A percentile compares a stretch with the other conserved stretches of the same genome.
Evolutionary conservation across 768 basidiomycete species (phyloP).

Genomic region (Goffeauzyma gilvescens): DNA sequence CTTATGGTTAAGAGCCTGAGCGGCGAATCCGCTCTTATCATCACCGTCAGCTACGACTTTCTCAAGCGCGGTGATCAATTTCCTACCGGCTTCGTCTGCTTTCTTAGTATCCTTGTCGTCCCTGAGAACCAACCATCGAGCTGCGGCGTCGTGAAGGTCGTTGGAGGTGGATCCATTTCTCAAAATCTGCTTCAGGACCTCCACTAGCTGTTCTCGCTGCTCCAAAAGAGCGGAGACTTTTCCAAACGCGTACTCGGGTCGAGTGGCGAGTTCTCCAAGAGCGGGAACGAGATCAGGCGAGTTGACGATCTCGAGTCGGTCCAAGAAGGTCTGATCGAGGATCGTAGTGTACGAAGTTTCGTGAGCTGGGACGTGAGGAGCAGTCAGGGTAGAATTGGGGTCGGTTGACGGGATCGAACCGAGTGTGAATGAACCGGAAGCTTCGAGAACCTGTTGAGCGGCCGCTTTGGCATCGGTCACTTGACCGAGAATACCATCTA

Average conservation of each 20-base stretch:
- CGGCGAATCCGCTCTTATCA: conserved; percentile 17
- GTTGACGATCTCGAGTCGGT: conserved; percentile 67
- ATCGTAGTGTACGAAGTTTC: conserved; percentile 83
- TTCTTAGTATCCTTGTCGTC: conserved; percentile 43
- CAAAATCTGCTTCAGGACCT: conserved; percentile 48
- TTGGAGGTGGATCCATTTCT: conserved; percentile 35
- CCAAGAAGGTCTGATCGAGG: conserved; percentile 56
- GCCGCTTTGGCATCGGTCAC: conserved; percentile 29
- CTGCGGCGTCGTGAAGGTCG: conserved; percentile 47
- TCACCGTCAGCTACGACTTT: conserved; percentile 34
- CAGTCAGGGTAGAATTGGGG: conserved; percentile 22
- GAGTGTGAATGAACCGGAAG: conserved; percentile 38
- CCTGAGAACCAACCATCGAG: conserved; percentile 59
- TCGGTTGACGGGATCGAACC: conserved; percentile 24
- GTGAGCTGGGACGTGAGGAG: conserved; percentile 63
- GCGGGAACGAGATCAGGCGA: conserved; percentile 52
- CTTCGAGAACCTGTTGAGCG: conserved; percentile 27
- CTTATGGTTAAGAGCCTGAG: conserved; percentile 42
- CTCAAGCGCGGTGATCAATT: conserved; percentile 20
- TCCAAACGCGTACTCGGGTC: conserved; percentile 87
- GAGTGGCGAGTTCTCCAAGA: conserved; percentile 53
- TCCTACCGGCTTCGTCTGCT: conserved; percentile 43
- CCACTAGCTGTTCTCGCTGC: conserved; percentile 48
- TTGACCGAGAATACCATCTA: conserved; percentile 47
- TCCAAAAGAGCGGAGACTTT: conserved; percentile 68